Conservation (phyloP, 768 basidiomycete genomes). For the Phallus indusiatus region DNA sequence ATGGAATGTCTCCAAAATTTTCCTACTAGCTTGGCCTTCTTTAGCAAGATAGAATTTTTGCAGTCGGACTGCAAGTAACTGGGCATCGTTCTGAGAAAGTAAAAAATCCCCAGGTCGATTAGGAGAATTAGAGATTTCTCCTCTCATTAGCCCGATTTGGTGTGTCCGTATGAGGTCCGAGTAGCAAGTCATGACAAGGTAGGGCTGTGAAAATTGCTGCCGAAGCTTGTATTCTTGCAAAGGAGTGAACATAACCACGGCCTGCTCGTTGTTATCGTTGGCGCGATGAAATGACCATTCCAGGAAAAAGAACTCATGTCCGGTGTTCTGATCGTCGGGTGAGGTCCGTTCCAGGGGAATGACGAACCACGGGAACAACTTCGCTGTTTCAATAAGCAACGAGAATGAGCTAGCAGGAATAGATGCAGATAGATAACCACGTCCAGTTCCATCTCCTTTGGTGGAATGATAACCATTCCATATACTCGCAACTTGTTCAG, state of each 20-base stretch:
- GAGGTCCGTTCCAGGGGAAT: conserved; percentile 60
- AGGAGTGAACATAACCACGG: conserved; percentile 87
- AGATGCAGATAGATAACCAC: conserved; percentile 78
- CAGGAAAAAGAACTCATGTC: conserved; percentile 76
- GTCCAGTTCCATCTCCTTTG: conserved; percentile 69
- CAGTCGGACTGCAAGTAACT: conserved; percentile 65
- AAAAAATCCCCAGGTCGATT: conserved; percentile 38
- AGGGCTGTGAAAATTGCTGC: conserved; percentile 79
- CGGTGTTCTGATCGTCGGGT: conserved; percentile 26
- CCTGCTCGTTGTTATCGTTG: conserved; percentile 27
- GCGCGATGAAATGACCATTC: conserved; percentile 84
- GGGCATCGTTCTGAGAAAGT: conserved; percentile 74
- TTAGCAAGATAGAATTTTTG: conserved; percentile 83
- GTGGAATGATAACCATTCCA: conserved; percentile 89
- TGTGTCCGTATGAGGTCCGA: conserved; percentile 79
- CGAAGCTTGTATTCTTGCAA: conserved; percentile 88
- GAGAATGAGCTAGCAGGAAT: conserved; percentile 37
- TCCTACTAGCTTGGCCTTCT: conserved; percentile 23
- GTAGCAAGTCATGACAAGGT: conserved; percentile 85
- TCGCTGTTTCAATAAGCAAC: conserved; percentile 48
- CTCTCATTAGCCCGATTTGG: conserved; percentile 75
- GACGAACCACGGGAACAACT: conserved; percentile 82
- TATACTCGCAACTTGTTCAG: conserved; percentile 65
- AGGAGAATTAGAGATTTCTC: conserved; percentile 76
- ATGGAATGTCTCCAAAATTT: conserved; percentile 64